Conservation (phyloP, 192 early-diverging fungal species). For the Rhizophagus clarus region DNA sequence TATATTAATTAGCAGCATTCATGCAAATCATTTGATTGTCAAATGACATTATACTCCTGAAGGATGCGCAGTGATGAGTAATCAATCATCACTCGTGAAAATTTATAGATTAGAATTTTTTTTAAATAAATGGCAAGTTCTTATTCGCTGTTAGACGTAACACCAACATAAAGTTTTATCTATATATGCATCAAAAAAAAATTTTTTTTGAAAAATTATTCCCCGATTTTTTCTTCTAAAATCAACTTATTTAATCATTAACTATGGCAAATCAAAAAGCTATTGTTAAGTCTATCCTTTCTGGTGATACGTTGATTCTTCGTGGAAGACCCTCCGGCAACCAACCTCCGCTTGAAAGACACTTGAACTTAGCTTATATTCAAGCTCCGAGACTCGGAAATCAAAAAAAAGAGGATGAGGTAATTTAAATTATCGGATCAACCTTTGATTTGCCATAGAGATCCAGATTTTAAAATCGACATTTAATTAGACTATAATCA, state of each 20-base stretch:
- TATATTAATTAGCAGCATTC: too few relatives aligned
- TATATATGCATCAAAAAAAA: neutral
- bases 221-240: neutral
- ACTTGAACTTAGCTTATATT: constrained; percentile 81
- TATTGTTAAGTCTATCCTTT: constrained; percentile 85
- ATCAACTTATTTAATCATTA: neutral
- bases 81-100: too few relatives aligned
- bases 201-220: neutral
- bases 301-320: constrained; percentile 90
- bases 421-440: constrained; percentile 36
- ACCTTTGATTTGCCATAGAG: neutral
- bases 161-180: neutral
- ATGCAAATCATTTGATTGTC: too few relatives aligned
- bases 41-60: too few relatives aligned
- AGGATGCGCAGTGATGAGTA: too few relatives aligned
- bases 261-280: constrained; percentile 59
- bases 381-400: constrained; percentile 85
- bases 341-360: constrained; percentile 84
- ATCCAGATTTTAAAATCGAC: neutral
- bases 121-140: too few relatives aligned
- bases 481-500: neutral
- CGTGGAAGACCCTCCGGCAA: constrained; percentile 74
- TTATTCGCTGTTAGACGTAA: neutral
- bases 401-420: constrained; percentile 85
- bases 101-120: too few relatives aligned